Evolutionary conservation across 2,329 filamentous ascomycete species (phyloP).

Genomic region (Aspergillus sclerotialis): DNA sequence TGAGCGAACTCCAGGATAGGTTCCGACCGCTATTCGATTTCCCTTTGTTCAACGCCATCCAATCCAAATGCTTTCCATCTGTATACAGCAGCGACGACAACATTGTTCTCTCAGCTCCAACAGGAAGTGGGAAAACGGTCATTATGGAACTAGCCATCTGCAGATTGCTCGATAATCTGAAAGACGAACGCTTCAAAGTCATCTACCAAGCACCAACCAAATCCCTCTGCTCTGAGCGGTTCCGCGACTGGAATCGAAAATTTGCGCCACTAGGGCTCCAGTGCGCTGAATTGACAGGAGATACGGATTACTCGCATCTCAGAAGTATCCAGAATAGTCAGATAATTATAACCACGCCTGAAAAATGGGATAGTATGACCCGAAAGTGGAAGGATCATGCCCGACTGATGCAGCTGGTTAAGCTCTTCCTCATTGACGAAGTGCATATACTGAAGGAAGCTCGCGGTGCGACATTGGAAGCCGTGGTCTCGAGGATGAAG

Average conservation of each 20-base stretch:
- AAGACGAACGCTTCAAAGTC: conserved; percentile 63
- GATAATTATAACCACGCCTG: conserved; percentile 80
- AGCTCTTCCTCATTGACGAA: conserved; percentile 78
- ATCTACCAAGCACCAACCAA: conserved; percentile 83
- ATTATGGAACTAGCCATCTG: conserved; percentile 78
- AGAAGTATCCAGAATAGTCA: conserved; percentile 64
- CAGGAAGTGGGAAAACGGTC: conserved; percentile 77
- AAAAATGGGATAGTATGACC: conserved; percentile 89
- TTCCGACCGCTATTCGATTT: conserved; percentile 66
- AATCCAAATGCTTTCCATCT: conserved; percentile 67
- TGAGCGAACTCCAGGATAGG: conserved; percentile 59
- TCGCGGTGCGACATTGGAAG: conserved; percentile 73
- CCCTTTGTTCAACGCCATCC: conserved; percentile 70
- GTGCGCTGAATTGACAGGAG: conserved; percentile 74
- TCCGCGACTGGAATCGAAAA: conserved; percentile 70
- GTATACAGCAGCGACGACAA: conserved; percentile 67
- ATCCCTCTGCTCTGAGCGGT: conserved; percentile 69
- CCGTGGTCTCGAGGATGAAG: conserved; percentile 83
- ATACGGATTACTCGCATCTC: conserved; percentile 63
- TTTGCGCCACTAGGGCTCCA: conserved; percentile 61
- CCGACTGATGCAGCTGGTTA: conserved; percentile 66
- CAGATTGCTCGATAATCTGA: conserved; percentile 53
- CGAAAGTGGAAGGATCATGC: conserved; percentile 78
- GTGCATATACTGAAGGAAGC: conserved; percentile 78
- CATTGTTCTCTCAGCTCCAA: conserved; percentile 72